Base-by-base conservation (phyloP, 345 rosid species). In the Gossypium herbaceum region DNA sequence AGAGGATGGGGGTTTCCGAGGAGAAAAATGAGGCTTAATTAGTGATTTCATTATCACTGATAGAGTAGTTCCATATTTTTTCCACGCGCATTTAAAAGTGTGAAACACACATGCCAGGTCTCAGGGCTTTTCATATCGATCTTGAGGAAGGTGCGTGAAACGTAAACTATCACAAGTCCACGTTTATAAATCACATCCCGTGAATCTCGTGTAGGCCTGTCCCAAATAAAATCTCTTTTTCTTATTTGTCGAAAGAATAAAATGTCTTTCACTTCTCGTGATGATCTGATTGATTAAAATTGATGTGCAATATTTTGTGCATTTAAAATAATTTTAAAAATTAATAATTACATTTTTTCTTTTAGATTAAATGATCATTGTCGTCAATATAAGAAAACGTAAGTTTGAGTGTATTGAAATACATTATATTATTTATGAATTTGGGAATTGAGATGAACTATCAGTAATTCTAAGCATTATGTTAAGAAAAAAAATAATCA, bases 331-430 rank as follows among this genome's bases (percentile, higher is more conserved):
- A 1, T 20, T 20, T 20, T 20, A 20, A 20, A 20, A 20, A 20
- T 4, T 0, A 29, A 24, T 24, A 24, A 24, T 24, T 24, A 24
- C 2, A 24, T 2, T 24, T 24, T 2, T 0, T 29, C 4, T 29
- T 29, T 0, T 29, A 3, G 39, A 0, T 29, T 29, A 3, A 29
- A 4, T 29, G 1, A 34, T 0, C 0, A 4, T 34, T 4, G 0
- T 34, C 1, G 5, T 0, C 1, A 1, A 34, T 34, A 4, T 4
- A 34, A 0, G 1, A 34, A 1, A 5, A 34, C 0, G 1, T 4
- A 1, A 34, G 0, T 4, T 34, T 0, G 1, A 29, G 0, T 3
- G 1, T 29, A 0, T 0, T 3, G 0, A 29, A 29, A 29, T 29
- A 29, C 3, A 29, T 29, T 29, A 0, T 20, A 20, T 20, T 29